phyloP scores from a whole-genome alignment of 2,329 filamentous ascomycete genomes.

The Drechslerella stenobrocha region DNA sequence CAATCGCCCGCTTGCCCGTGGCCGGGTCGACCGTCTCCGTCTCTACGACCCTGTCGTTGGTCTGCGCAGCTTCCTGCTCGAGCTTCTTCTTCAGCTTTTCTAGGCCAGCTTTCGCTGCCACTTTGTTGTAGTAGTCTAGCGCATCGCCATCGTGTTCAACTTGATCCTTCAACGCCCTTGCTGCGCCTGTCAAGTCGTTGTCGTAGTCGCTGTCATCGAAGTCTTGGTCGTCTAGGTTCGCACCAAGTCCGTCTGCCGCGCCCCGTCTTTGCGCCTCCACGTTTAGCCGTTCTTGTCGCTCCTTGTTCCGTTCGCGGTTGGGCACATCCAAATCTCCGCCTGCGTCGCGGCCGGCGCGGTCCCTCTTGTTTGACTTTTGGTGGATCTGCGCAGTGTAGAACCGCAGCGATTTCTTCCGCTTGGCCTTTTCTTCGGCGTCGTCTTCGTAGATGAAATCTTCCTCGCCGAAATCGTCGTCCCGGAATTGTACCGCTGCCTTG shows the following conservation, averaged over 20 bases:
- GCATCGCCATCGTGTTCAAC: conserved; percentile 58
- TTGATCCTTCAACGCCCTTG: conserved; percentile 49
- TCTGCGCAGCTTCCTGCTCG: conserved; percentile 68
- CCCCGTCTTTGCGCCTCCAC: conserved; percentile 73
- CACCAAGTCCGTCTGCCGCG: conserved; percentile 66
- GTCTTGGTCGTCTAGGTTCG: conserved; percentile 65
- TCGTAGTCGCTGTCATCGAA: conserved; percentile 63
- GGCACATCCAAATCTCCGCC: conserved; percentile 83
- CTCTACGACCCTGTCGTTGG: conserved; percentile 64
- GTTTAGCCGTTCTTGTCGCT: conserved; percentile 82
- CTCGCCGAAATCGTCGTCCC: conserved; percentile 90
- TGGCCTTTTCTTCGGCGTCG: conserved; percentile 81
- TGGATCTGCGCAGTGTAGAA: conserved; percentile 99
- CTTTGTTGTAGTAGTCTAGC: conserved; percentile 86
- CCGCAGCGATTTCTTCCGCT: conserved; percentile 85
- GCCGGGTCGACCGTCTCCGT: conserved; percentile 59
- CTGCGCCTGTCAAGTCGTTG: conserved; percentile 26
- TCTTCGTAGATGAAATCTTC: conserved; percentile 76
- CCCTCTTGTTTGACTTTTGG: conserved; percentile 87
- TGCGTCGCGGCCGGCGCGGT: conserved; percentile 70
- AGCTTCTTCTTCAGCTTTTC: conserved; percentile 66
- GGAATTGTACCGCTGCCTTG: conserved; percentile 53
- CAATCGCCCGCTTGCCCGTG: conserved; percentile 84
- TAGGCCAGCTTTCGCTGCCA: conserved; percentile 60
- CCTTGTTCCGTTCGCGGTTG: conserved; percentile 81